Base-by-base conservation (phyloP, 108 stramenopile species). In the Aurantiochytrium sp. region DNA sequence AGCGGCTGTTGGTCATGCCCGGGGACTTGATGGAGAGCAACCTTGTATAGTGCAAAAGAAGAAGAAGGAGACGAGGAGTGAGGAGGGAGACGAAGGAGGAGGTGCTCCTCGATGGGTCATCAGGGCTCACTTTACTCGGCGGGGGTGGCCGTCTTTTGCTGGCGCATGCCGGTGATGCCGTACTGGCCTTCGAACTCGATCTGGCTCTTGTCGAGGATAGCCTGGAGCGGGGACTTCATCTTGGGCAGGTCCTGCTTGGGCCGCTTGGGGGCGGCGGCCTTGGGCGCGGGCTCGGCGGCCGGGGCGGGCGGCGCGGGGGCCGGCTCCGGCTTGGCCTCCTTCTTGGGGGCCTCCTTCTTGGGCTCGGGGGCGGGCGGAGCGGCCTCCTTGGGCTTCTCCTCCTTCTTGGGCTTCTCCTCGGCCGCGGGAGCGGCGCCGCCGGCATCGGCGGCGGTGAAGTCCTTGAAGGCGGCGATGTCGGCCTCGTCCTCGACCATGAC, bases 381-480 rank as follows among this genome's bases (percentile, higher is more conserved):
- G 17, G 24, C 22, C 69, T 81, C 22, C 69, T 81, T 81, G 32
- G 55, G 55, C 69, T 39, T 21, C 22, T 81, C 69, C 42, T 81
- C 22, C 69, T 39, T 39, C 69, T 81, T 81, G 41, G 37, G n/a
- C 41, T 39, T 8, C 69, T 81, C 42, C 69, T 81, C 69, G 5
- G 24, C 69, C 21, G 69, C 24, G 0, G 21, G 21, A 27, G 69
- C 24, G 85, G 69, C 34, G 88, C 86, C 69, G 55, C 87, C 87
- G 8, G 68, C 91, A 4, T 91, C 87, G 37, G 69, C 88, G 31
- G 86, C 89, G 68, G 65, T 45, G 87, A 92, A 98, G 92, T 97
- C 94, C 39, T 92, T 93, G 92, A 99, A 99, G 41, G 97, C 97
- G 17, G 94, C 94, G 21, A 95, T 95, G 91, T 88, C 94, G 37